Percentiles rank a stretch among this genome's conserved stretches.
phyloP scores from a whole-genome alignment of 2,329 filamentous ascomycete species.

The Colletotrichum gloeosporioides region DNA sequence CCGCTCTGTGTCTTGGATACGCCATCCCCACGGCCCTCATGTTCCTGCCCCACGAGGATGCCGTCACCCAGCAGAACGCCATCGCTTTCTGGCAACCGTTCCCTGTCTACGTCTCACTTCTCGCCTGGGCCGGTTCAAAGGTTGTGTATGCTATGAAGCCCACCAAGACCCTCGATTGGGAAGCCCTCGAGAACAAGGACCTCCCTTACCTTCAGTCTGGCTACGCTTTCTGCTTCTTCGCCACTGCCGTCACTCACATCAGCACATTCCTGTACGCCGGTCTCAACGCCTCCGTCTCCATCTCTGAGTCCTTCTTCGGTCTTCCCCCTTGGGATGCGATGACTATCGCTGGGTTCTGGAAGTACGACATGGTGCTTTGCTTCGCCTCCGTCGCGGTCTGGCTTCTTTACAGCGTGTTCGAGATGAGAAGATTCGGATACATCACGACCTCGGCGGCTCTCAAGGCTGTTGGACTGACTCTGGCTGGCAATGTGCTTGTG shows the following conservation, averaged over 20 bases:
- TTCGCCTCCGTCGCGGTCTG: neutral
- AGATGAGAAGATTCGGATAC: constrained; percentile 26
- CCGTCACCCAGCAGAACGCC: neutral
- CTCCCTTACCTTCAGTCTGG: neutral
- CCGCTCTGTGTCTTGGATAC: constrained; percentile 20
- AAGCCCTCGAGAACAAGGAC: neutral
- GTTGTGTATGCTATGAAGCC: neutral
- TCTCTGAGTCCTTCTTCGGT: neutral
- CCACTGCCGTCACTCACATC: neutral
- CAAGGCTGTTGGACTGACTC: neutral
- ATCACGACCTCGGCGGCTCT: constrained; percentile 17
- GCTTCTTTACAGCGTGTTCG: constrained; percentile 26
- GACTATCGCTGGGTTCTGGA: neutral
- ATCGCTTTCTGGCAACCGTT: constrained; percentile 12
- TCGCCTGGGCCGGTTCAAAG: neutral
- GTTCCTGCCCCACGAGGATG: neutral
- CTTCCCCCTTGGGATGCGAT: neutral
- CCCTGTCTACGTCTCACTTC: neutral
- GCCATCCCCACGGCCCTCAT: constrained; percentile 18
- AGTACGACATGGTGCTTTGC: constrained; percentile 2
- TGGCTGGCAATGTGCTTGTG: constrained; percentile 18
- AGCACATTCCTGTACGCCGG: neutral
- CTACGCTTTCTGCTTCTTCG: neutral
- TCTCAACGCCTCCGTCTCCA: neutral
- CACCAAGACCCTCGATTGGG: neutral